Evolutionary conservation across 768 basidiomycete species (phyloP).

Genomic region (Cantharellus anzutake): DNA sequence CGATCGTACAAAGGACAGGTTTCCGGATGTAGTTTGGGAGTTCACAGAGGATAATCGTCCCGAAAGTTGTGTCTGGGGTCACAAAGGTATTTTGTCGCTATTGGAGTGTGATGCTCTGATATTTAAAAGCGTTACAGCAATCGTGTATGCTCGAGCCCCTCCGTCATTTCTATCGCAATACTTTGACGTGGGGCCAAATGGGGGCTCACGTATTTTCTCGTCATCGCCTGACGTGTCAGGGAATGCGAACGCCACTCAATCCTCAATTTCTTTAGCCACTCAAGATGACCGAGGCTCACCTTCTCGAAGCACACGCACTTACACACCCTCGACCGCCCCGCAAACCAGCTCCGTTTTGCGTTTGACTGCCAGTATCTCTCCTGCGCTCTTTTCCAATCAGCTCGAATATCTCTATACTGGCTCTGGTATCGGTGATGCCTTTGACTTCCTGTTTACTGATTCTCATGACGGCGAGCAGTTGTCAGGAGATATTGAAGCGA

Average conservation of each 20-base stretch:
- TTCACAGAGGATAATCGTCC: slow-evolving; percentile 34
- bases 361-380: slow-evolving; percentile 47
- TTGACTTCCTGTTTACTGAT: slow-evolving; percentile 66
- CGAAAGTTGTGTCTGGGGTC: slow-evolving; percentile 60
- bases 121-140: slow-evolving; percentile 30
- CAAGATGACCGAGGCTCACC: slow-evolving; percentile 29
- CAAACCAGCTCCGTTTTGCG: slow-evolving; percentile 29
- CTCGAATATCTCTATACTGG: slow-evolving; percentile 93
- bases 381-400: slow-evolving; percentile 71
- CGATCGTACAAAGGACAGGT: slow-evolving; percentile 69
- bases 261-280: slow-evolving; percentile 39
- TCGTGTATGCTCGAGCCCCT: slow-evolving; percentile 87
- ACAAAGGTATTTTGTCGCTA: slow-evolving; percentile 49
- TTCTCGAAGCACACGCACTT: slow-evolving; percentile 16
- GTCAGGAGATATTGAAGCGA: slow-evolving; percentile 25
- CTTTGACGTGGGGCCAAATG: slow-evolving; percentile 55
- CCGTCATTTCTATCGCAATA: slow-evolving; percentile 81
- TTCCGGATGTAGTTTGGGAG: slow-evolving; percentile 96
- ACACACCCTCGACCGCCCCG: slow-evolving; percentile 21
- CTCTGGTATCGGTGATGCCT: slow-evolving; percentile 70
- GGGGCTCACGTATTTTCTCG: slow-evolving; percentile 13
- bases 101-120: background rate
- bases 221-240: slow-evolving; percentile 32
- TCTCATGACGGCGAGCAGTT: slow-evolving; percentile 22
- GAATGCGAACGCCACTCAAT: slow-evolving; percentile 34